Conservation (phyloP, 2,329 filamentous ascomycete species). For the Pseudonectria foliicola region DNA sequence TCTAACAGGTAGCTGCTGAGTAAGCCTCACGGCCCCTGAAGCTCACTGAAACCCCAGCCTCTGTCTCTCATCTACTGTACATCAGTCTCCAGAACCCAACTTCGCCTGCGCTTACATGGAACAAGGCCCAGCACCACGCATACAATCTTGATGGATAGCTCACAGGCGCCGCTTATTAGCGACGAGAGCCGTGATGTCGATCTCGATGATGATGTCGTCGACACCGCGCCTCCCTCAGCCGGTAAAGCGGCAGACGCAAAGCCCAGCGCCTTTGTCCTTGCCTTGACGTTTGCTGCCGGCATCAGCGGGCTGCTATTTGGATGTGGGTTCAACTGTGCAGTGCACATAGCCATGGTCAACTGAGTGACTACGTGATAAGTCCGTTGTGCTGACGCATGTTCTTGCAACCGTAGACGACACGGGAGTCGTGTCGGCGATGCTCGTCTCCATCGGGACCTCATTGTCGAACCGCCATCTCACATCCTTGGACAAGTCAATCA, state of each 20-base stretch:
- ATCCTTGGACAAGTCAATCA: conserved; percentile 61
- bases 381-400: conserved; percentile 5
- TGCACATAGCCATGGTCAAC: not conserved
- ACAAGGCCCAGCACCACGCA: too few species aligned
- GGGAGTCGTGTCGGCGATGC: conserved; percentile 60
- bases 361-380: too few species aligned
- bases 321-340: conserved; percentile 39
- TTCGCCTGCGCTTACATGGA: too few species aligned
- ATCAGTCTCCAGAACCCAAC: too few species aligned
- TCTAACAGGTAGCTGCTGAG: conserved; percentile 33
- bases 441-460: conserved; percentile 55
- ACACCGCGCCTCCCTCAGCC: conserved; percentile 16
- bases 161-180: conserved; percentile 33
- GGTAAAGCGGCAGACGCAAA: conserved; percentile 22
- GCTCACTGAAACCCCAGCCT: too few species aligned
- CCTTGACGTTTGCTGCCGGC: conserved; percentile 57
- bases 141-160: conserved; percentile 25
- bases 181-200: conserved; percentile 22
- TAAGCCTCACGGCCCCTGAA: too few species aligned
- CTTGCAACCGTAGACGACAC: conserved; percentile 47
- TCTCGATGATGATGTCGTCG: conserved; percentile 23
- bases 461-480: conserved; percentile 51
- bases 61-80: too few species aligned
- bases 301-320: conserved; percentile 63
- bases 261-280: conserved; percentile 50